Evolutionary conservation across 352 stramenopile genomes (phyloP).

Genomic region (Thalassiosira hispida): DNA sequence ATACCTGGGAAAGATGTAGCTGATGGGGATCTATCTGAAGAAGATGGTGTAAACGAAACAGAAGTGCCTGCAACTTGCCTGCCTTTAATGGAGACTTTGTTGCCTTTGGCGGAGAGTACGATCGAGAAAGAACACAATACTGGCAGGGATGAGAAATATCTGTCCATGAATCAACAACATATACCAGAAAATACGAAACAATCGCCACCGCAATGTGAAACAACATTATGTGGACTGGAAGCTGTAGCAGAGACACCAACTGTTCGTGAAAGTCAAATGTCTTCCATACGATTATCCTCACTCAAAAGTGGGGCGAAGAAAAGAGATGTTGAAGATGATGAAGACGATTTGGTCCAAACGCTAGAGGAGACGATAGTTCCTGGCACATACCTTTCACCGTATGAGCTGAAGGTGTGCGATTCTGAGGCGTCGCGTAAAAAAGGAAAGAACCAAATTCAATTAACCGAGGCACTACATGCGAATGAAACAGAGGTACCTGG

Average conservation of each 20-base stretch:
- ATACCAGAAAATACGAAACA: not conserved
- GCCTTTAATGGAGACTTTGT: not conserved
- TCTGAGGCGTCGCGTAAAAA: too few species aligned
- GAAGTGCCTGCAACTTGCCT: not conserved
- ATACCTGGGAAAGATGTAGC: conserved; percentile 53
- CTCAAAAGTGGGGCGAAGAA: not conserved
- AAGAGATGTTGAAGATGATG: not conserved
- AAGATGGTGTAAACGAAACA: not conserved
- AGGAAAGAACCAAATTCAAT: too few species aligned
- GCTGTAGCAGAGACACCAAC: conserved; percentile 3
- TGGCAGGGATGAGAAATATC: not conserved
- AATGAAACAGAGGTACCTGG: not conserved
- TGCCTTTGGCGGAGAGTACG: not conserved
- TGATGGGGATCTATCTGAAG: conserved; percentile 26
- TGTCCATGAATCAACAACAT: not conserved
- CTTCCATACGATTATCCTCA: not conserved
- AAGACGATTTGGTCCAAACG: not conserved
- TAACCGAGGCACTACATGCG: not conserved
- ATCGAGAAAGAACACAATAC: not conserved
- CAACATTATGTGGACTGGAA: not conserved
- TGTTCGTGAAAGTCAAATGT: conserved; percentile 1
- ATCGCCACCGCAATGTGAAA: not conserved
- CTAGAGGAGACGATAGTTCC: conserved; percentile 14
- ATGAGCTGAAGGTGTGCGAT: too few species aligned
- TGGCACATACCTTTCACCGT: conserved; percentile 9